phyloP scores from a whole-genome alignment of 176 grass and related monocot species.

The Bothriochloa decipiens region DNA sequence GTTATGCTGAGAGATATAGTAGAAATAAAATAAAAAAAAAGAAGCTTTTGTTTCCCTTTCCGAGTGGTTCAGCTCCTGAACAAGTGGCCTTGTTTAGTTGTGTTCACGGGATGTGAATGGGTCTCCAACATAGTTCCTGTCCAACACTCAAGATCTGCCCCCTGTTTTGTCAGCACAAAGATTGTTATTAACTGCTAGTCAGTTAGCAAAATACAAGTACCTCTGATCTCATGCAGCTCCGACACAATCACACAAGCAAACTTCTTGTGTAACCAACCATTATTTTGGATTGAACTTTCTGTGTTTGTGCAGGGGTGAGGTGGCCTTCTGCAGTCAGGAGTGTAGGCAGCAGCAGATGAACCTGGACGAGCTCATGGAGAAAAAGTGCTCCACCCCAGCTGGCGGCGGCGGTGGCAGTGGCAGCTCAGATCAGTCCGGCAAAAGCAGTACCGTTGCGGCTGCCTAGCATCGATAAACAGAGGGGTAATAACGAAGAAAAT shows the following conservation, averaged over 20 bases:
- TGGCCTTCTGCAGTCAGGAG: slow-evolving; percentile 84
- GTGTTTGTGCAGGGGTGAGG: slow-evolving; percentile 73
- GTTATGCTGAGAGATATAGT: neutral
- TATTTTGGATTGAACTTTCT: neutral
- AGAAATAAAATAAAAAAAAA: neutral
- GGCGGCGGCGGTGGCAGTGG: neutral
- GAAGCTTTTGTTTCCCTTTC: slow-evolving; percentile 17
- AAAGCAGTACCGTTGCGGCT: slow-evolving; percentile 54
- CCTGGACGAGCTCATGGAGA: slow-evolving; percentile 73
- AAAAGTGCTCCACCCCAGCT: slow-evolving; percentile 48
- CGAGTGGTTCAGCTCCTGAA: slow-evolving; percentile 27
- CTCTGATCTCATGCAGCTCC: neutral
- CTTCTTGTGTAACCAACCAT: slow-evolving; percentile 13
- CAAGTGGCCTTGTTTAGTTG: slow-evolving; percentile 17
- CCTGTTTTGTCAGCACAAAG: neutral
- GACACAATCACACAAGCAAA: neutral
- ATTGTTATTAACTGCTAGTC: neutral
- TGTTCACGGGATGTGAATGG: slow-evolving; percentile 27
- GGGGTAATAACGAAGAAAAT: neutral
- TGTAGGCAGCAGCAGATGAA: slow-evolving; percentile 87
- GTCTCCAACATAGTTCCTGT: slow-evolving; percentile 14
- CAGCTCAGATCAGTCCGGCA: slow-evolving; percentile 59
- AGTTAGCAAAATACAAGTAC: neutral
- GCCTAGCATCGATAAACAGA: slow-evolving; percentile 41
- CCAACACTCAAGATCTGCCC: slow-evolving; percentile 33